Evolutionary conservation across 2,329 filamentous ascomycete species (phyloP), one percentile per base, ranked within the genome.

Genomic region (Penicillium sp.): DNA sequence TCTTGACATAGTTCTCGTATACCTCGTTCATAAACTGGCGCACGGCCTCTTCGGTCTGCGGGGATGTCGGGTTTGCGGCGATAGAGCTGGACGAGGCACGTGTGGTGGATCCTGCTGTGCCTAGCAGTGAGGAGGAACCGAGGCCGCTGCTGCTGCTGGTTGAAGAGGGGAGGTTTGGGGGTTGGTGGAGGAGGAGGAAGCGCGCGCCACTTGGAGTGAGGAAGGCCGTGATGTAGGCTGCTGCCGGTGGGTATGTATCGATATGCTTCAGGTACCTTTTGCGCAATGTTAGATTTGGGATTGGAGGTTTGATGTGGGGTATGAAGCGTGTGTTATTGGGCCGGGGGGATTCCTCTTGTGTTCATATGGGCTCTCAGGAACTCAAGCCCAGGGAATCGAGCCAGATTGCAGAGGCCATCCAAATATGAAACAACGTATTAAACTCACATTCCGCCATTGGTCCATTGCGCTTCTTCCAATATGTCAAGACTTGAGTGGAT

Each of bases 1-100:
- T 87, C 77, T 98, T 98, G 57, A 95, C 81, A 84, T 91, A 98
- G 59, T 84, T 88, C 72, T 98, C 93, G 72, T 96, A 97, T 12
- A 96, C 87, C 66, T 98, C 93, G 15, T 80, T 78, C 74, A 98
- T 95, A 74, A 97, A 98, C 70, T 88, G 88, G 66, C 88, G 83
- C 61, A 97, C 87, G 4, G 93, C 91, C 73, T 98, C 93, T 72
- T 98, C 93, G 5, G 91, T 95, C 66, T 91, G 88, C 6, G 88
- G 84, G 52, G 84, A 87, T 3, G 84, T 91, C 0, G 91, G 91
- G 68, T 95, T 96, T 58, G 85, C 83, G 49, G 82, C 85, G 51
- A 88, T 84, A 35, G 82, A 82, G n/a, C 84, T 84, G 53, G 80
- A 82, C 17, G 78, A 80, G 39, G 81, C 61, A 21, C 68, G 63